Evolutionary conservation across 495 filamentous ascomycete species (phyloP).

Genomic region (Penicillium cosmopolitanum): DNA sequence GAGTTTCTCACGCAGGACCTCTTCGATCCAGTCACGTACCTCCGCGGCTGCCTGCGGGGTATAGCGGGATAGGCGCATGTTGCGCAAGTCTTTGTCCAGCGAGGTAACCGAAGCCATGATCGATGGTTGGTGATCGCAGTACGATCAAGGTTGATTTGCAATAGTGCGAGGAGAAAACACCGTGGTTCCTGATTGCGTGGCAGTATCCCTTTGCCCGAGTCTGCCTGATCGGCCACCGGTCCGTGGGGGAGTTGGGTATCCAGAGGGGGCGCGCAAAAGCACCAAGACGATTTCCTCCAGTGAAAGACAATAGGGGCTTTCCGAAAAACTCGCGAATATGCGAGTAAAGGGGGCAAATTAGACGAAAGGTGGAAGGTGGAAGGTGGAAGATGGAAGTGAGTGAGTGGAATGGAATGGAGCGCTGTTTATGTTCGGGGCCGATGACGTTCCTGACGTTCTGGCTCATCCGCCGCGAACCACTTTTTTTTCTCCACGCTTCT

Average conservation of each 20-base stretch:
- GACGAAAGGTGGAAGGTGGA: slow-evolving; percentile 8
- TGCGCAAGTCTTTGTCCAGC: slow-evolving; percentile 93
- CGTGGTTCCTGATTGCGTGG: not conserved
- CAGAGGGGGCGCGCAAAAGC: slow-evolving; percentile 9
- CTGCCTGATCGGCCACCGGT: slow-evolving; percentile 30
- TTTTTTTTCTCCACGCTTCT: slow-evolving; percentile 24
- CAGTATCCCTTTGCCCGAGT: slow-evolving; percentile 27
- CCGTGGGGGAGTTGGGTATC: slow-evolving; percentile 31
- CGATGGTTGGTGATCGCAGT: slow-evolving; percentile 11
- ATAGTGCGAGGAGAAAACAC: slow-evolving; percentile 6
- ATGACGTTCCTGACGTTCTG: slow-evolving; percentile 36
- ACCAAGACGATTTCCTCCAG: slow-evolving; percentile 8
- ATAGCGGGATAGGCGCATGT: slow-evolving; percentile 89
- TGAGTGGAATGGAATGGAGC: slow-evolving; percentile 32
- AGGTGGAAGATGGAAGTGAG: slow-evolving; percentile 11
- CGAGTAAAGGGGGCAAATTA: slow-evolving; percentile 2
- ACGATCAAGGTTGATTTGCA: slow-evolving; percentile 1
- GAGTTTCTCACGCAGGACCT: slow-evolving; percentile 72
- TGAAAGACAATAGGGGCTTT: too few relatives aligned
- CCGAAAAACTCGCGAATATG: not conserved
- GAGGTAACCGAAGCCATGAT: slow-evolving; percentile 93
- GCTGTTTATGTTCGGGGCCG: slow-evolving; percentile 26
- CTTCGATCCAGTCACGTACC: slow-evolving; percentile 85
- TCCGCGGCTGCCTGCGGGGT: slow-evolving; percentile 90
- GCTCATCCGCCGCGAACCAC: slow-evolving; percentile 15